Base-by-base conservation (phyloP, 75 land plant species). In the Ceratopteris richardii region DNA sequence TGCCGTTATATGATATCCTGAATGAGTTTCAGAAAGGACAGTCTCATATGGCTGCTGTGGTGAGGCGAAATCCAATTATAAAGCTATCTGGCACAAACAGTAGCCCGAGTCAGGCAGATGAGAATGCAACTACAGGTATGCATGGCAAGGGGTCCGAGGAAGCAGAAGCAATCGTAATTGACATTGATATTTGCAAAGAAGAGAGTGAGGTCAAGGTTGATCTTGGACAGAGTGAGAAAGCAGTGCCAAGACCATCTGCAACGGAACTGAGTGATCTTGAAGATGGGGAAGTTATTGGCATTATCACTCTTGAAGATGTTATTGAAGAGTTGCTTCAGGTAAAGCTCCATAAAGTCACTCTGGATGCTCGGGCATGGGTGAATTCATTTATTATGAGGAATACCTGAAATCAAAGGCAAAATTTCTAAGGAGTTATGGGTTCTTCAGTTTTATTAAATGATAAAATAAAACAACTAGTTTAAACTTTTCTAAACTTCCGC, bases 11-110 rank as follows among this genome's bases (percentile, higher is more conserved):
- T 74, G 87, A 84, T 64, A 84, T 84, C 39, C 64, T 84, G 44
- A 84, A 84, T 61, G 81, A 84, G 70, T 84, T 84, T 67, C 87
- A 84, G 63, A 84, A 84, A 66, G 87, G 87, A 29, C 75, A 75
- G 53, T 77, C 81, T 54, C 87, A 83, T 62, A 81, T 84, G 63
- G 87, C 87, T 56, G 87, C 79, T 54, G 87, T 84, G 17, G 66
- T 62, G 10, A 77, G 64, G 58, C 61, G 73, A 53, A 54, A 51
- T 19, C n/a, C 57, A 41, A 68, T 30, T 22, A 52, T 21, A 31
- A 63, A 52, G 31, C 29, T 14, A 14, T 0, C 25, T 61, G 12
- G 55, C 27, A 1, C 20, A 24, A 43, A 60, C 29, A 58, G 42
- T 57, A 58, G 60, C 22, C 18, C 25, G 2, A 23, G 24, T 2